Evolutionary conservation across 768 basidiomycete genomes (phyloP).

Genomic region (Arthromyces matolae): DNA sequence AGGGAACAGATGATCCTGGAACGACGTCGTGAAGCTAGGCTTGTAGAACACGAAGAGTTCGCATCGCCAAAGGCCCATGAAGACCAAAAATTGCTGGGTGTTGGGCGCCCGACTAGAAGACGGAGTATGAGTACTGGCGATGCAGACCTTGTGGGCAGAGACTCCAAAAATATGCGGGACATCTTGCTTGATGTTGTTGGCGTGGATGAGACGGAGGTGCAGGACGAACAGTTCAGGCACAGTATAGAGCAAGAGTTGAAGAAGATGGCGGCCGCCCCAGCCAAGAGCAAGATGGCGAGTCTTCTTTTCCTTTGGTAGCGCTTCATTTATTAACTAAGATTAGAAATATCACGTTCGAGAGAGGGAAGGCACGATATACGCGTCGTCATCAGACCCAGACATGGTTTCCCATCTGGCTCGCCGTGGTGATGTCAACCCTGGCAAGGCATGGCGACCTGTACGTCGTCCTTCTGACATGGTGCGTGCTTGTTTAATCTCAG

Average conservation of each 20-base stretch:
- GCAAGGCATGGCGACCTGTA: conserved; percentile 84
- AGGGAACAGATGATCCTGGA: conserved; percentile 70
- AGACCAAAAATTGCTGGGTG: conserved; percentile 28
- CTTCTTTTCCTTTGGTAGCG: conserved; percentile 5
- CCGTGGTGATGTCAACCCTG: conserved; percentile 79
- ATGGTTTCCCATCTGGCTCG: conserved; percentile 65
- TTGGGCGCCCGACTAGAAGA: conserved; percentile 53
- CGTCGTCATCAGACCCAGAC: conserved; percentile 70
- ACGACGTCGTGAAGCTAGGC: conserved; percentile 61
- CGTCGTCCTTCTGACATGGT: conserved; percentile 95
- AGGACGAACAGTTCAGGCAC: conserved; percentile 57
- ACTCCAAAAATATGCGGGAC: conserved; percentile 31
- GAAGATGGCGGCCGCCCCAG: conserved; percentile 48
- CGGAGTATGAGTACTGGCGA: conserved; percentile 81
- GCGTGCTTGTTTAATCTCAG: conserved; percentile 18
- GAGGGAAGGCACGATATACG: conserved; percentile 73
- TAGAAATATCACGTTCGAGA: conserved; percentile 83
- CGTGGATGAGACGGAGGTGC: conserved; percentile 23
- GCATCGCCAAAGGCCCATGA: conserved; percentile 10
- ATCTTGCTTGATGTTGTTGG: conserved; percentile 36
- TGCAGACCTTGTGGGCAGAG: conserved; percentile 43
- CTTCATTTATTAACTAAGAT: conserved; percentile 14
- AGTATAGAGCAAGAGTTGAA: conserved; percentile 73
- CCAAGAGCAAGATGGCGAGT: conserved; percentile 40
- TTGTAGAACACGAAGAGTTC: conserved; percentile 46